Base-by-base conservation (phyloP, 2,329 filamentous ascomycete genomes). In the Magnaporthiopsis incrustans region DNA sequence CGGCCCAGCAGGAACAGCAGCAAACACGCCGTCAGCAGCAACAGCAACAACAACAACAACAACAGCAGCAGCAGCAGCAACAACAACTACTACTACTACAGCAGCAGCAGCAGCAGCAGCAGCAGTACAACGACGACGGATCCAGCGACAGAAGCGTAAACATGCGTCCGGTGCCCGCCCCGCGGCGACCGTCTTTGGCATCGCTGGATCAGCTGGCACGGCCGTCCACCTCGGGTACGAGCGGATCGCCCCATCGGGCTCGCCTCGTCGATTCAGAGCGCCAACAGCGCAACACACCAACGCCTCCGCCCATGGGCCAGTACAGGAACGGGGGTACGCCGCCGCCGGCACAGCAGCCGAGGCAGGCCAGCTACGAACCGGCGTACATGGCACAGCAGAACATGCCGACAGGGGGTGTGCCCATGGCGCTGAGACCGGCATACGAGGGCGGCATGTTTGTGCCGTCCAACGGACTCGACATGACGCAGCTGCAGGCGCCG, bases 181-280 rank as follows among this genome's bases (percentile, higher is more conserved):
- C 60, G 6, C 50, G 64, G 10, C 70, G 65, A 35, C 69, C 59
- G 61, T 66, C 63, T 64, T 59, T 67, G 68, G 62, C 67, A 69
- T 65, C 71, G 66, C 15, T 62, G n/a, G 71, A 71, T 2, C 69
- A 71, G 14, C 76, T 76, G 10, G 77, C 69, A 32, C 73, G 82
- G 15, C 83, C 82, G 3, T 81, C 81, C 25, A 85, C 83, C 4
- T 78, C 80, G 15, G 76, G 77, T 10, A 78, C 78, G 27, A 77
- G 78, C 67, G 78, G 78, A 33, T 85, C 82, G 2, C 82, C 82
- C 1, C 82, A 84, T 62, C 76, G 79, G 2, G 82, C 83, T 64
- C 77, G 80, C 4, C 73, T 81, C 60, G 72, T 80, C 67, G 79
- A 81, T 57, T 73, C 78, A 11, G 69, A 71, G 60, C 73, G 73